Evolutionary conservation across 768 basidiomycete species (phyloP).

Genomic region (Suillus variegatus): DNA sequence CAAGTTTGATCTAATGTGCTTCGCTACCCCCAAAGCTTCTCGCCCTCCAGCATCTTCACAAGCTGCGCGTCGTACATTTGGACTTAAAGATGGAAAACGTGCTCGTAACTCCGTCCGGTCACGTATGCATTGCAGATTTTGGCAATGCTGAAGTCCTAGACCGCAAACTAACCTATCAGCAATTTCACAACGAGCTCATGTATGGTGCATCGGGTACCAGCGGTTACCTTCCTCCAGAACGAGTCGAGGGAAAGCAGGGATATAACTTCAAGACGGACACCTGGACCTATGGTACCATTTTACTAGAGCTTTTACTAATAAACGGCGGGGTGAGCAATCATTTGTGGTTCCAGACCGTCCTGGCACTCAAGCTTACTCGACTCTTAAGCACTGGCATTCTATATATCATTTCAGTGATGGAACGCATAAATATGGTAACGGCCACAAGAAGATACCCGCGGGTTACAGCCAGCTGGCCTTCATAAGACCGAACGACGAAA

Average conservation of each 20-base stretch:
- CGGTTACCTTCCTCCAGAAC: slow-evolving; percentile 47
- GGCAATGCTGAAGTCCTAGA: slow-evolving; percentile 18
- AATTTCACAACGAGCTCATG: slow-evolving; percentile 6
- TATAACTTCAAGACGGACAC: slow-evolving; percentile 45
- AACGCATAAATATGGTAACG: background rate
- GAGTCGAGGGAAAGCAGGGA: slow-evolving; percentile 36
- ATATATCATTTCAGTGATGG: slow-evolving; percentile 4
- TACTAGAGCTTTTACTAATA: slow-evolving; percentile 13
- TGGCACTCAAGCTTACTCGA: background rate
- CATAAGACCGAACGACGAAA: slow-evolving; percentile 5
- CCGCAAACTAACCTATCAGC: slow-evolving; percentile 1
- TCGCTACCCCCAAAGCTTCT: slow-evolving; percentile 8
- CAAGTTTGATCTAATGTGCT: background rate
- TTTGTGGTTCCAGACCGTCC: too few species aligned
- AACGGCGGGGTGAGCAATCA: slow-evolving; percentile 11
- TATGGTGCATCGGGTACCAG: slow-evolving; percentile 34
- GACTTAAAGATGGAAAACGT: slow-evolving; percentile 58
- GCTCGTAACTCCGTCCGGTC: slow-evolving; percentile 33
- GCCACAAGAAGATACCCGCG: background rate
- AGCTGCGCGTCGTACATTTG: slow-evolving; percentile 41
- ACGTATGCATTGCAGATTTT: slow-evolving; percentile 17
- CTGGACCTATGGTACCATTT: slow-evolving; percentile 37
- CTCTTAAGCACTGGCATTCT: slow-evolving; percentile 9
- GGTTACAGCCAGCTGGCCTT: background rate
- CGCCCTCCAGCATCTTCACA: slow-evolving; percentile 16